phyloP scores from a whole-genome alignment of 169 alveolate genomes.

The Plasmodium ovale region DNA sequence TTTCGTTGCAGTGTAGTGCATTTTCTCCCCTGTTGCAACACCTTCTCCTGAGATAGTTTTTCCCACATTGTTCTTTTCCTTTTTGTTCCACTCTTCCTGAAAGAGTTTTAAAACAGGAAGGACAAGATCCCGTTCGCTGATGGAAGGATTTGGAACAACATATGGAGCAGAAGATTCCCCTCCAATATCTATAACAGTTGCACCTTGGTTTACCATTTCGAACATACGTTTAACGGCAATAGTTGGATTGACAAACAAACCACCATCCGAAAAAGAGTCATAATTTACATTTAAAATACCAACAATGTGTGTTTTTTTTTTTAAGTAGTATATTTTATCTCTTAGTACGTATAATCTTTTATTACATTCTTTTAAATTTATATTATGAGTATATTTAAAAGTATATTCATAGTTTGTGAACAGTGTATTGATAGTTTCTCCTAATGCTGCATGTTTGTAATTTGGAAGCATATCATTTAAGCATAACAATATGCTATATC shows the following conservation, averaged over 20 bases:
- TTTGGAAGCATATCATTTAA: conserved; percentile 59
- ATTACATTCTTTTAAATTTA: conserved; percentile 24
- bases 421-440: conserved; percentile 8
- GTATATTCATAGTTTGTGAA: background rate
- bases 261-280: conserved; percentile 74
- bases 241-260: conserved; percentile 42
- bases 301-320: conserved; percentile 58
- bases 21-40: background rate
- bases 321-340: conserved; percentile 31
- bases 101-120: conserved; percentile 48
- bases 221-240: conserved; percentile 55
- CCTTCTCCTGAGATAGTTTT: background rate
- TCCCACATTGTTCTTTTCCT: background rate
- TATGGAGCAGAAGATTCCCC: conserved; percentile 71
- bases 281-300: conserved; percentile 64
- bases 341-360: conserved; percentile 43
- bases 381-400: conserved; percentile 8
- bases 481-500: conserved; percentile 61
- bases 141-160: conserved; percentile 44
- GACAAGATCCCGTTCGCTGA: conserved; percentile 65
- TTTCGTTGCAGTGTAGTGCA: conserved; percentile 6
- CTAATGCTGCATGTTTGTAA: conserved; percentile 23
- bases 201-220: conserved; percentile 70
- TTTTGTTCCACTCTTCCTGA: conserved; percentile 33
- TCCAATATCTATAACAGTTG: conserved; percentile 55